phyloP scores from a whole-genome alignment of 164 flowering plant genomes.

The Warburgia ugandensis region DNA sequence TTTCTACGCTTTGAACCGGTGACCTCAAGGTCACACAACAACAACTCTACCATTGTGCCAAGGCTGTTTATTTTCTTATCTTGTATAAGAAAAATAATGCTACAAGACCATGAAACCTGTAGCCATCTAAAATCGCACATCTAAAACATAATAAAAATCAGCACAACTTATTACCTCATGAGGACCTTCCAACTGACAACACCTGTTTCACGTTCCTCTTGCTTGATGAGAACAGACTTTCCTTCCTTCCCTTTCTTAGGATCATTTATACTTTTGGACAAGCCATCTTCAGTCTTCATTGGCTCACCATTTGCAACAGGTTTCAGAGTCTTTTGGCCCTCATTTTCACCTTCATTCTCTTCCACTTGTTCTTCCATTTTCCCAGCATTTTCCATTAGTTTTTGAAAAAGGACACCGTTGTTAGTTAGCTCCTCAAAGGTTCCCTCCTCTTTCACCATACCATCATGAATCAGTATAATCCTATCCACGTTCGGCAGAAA shows the following conservation, averaged over 20 bases:
- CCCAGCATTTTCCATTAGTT: constrained; percentile 96
- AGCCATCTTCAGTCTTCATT: constrained; percentile 13
- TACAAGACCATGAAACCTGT: no score
- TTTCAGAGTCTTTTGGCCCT: constrained; percentile 27
- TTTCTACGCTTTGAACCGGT: no score
- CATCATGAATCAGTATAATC: constrained; percentile 85
- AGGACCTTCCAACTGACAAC: constrained; percentile 87
- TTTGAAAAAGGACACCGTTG: constrained; percentile 67
- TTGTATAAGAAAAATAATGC: no score
- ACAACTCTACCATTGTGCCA: no score
- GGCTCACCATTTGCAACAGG: constrained; percentile 46
- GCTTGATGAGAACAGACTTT: constrained; percentile 83
- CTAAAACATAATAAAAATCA: not conserved
- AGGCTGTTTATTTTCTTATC: no score
- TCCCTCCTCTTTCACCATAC: constrained; percentile 89
- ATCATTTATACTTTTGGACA: constrained; percentile 23
- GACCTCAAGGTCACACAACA: no score
- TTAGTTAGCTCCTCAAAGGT: constrained; percentile 81
- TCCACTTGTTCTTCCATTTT: constrained; percentile 93
- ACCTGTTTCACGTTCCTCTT: constrained; percentile 98
- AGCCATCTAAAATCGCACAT: not conserved
- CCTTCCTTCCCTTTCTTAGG: constrained; percentile 47
- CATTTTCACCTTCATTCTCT: constrained; percentile 39
- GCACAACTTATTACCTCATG: constrained; percentile 39
- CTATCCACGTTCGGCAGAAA: constrained; percentile 93